Evolutionary conservation across 805 yeast species (phyloP), one percentile per base, ranked within the genome.

Genomic region (Brettanomyces anomalus): DNA sequence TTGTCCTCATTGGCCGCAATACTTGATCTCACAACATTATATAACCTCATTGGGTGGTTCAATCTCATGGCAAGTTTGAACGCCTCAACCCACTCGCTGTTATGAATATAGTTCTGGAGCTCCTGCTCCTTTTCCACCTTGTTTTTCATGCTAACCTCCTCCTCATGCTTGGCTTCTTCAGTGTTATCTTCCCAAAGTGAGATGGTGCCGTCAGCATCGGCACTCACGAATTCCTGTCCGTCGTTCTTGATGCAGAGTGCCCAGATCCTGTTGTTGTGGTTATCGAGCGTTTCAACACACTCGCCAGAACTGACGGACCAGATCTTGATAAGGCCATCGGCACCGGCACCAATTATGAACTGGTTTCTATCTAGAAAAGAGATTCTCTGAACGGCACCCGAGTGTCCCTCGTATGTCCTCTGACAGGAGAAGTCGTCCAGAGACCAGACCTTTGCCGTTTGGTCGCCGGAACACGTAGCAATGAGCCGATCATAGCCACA

Each of bases 231-330:
- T 45, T 73, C 72, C 15, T 72, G 73, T 20, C 94, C 90, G 52
- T 81, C 84, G 31, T 76, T 65, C 46, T 76, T 71, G 1, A 73
- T 67, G 43, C 83, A 78, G 42, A 93, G 61, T 0, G 97, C 85
- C 99, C 98, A 93, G 40, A 93, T 86, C 65, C 96, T 79, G 61
- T 90, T 93, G 47, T 80, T 86, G 58, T 93, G 99, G 53, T 81
- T 81, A 63, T 90, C 97, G 39, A 89, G 70, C 0, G 97, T 90
- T 45, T 81, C 78, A 17, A 82, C 62, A 56, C 87, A 76, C 55
- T 93, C 98, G 32, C 87, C 93, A 10, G 76, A 65, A 15, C 65
- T 58, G 33, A 76, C 67, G 55, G 87, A 94, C 98, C 98, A 93
- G 4, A 93, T 67, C 60, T 93, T 90, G 45, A 93, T 73, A 41